Base-by-base conservation (phyloP, 2,329 filamentous ascomycete species). In the Ophiostoma pallidulum region DNA sequence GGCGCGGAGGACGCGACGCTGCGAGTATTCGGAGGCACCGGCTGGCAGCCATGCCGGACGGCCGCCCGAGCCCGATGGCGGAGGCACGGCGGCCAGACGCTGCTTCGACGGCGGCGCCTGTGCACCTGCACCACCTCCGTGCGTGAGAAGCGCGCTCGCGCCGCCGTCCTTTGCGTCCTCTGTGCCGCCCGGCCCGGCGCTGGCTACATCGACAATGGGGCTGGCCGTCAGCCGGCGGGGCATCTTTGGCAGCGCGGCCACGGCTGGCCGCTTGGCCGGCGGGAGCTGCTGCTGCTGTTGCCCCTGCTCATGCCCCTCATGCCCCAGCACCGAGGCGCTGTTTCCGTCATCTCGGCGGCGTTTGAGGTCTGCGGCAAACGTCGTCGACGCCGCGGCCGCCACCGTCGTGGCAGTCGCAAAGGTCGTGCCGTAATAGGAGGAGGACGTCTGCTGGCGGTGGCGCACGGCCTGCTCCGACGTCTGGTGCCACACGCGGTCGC, bases 21-120 rank as follows among this genome's bases (percentile, higher is more conserved):
- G 80, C 0, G 77, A 74, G 57, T 79, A 79, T 51, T 80, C 74
- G 14, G 72, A 73, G 5, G 42, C 41, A 20, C 24, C 62, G 59
- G 58, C 74, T 75, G 14, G 74, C 67, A 36, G 56, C 58, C 31
- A 73, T 50, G 35, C 56, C 53, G 33, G 60, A 52, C 9, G 46
- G 31, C 38, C 51, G 56, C 24, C 9, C 10, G 10, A n/a, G n/a
- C n/a, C n/a, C n/a, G n/a, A n/a, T n/a, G n/a, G n/a, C n/a, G n/a
- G n/a, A n/a, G n/a, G n/a, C n/a, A n/a, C n/a, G n/a, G n/a, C n/a
- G n/a, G n/a, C n/a, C n/a, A n/a, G n/a, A n/a, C n/a, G n/a, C n/a
- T n/a, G n/a, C n/a, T n/a, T n/a, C n/a, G n/a, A n/a, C n/a, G n/a
- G n/a, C n/a, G n/a, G n/a, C n/a, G n/a, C n/a, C n/a, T n/a, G n/a